Base-by-base conservation (phyloP, 257 asterid genomes). In the Petrea volubilis region DNA sequence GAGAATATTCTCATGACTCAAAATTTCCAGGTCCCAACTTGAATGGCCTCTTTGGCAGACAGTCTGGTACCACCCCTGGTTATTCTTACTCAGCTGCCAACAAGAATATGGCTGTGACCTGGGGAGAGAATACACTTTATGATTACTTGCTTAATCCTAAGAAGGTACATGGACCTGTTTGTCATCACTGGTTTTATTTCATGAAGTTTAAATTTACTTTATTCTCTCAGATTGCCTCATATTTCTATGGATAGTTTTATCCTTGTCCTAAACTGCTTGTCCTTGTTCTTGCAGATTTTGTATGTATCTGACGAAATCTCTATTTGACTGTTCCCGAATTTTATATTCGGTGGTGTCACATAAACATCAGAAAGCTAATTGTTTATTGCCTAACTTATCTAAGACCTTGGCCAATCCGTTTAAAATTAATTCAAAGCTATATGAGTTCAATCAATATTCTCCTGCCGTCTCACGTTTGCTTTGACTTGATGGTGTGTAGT, bases 11-110 rank as follows among this genome's bases (percentile, higher is more conserved):
- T 59, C 5, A 20, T 10, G 7, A 21, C 38, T 59, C 21, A 18
- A 3, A 13, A 64, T 49, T 33, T 75, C 12, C 77, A 88, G 96
- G 96, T 11, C 96, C 96, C 71, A 88, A 88, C 59, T 77, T 88
- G 96, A 88, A 81, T 67, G 96, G 96, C 23, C 92, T 88, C 34
- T 88, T 88, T 36, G 96, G 92, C 65, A 83, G 92, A 73, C 96
- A 84, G 43, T 86, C 92, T 38, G 96, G 96, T 41, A 88, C 96
- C 20, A 82, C 96, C 60, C 74, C 92, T 15, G 96, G 96, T 24
- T 89, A 89, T 73, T 89, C 96, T 36, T 88, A 86, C 80, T 86
- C 93, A 51, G 77, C 91, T 49, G 93, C 93, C 70, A 89, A 89
- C 87, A 89, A 89, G 83, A 81, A 73, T 65, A 89, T 62, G 96